Percentiles rank a stretch among this genome's conserved stretches.
These are phyloP conservation scores for Aspergillus chevalieri DNA, from an alignment of 2,329 filamentous ascomycete genomes.

Conservation along the genomic window DNA sequence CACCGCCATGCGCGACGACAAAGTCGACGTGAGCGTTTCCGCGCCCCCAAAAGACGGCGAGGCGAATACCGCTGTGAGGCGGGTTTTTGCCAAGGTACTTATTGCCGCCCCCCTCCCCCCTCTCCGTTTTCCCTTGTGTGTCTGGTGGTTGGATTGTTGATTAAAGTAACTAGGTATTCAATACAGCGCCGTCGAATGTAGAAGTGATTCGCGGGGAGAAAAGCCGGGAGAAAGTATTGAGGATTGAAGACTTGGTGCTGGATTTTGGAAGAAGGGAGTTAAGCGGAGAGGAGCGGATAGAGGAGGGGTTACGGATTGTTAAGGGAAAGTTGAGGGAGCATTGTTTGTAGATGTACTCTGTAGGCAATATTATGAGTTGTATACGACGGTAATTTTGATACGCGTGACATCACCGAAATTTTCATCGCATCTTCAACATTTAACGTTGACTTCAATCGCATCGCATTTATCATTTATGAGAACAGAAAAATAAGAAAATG, in stretches of 20 bases:
- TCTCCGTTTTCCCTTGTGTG: slow-evolving; percentile 24
- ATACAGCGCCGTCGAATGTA: slow-evolving; percentile 58
- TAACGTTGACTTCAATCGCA: not conserved
- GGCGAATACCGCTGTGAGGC: slow-evolving; percentile 61
- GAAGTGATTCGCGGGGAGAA: slow-evolving; percentile 58
- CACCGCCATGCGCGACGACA: slow-evolving; percentile 48
- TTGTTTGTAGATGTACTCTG: no score
- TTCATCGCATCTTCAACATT: slow-evolving; percentile 8
- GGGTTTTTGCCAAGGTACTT: slow-evolving; percentile 55
- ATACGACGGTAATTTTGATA: not conserved
- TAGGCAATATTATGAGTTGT: no score
- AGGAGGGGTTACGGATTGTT: not conserved
- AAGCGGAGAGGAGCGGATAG: slow-evolving; percentile 18
- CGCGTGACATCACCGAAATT: slow-evolving; percentile 17
- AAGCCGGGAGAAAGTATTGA: slow-evolving; percentile 58
- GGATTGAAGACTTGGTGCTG: slow-evolving; percentile 18
- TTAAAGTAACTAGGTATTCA: slow-evolving; percentile 43
- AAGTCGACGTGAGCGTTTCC: slow-evolving; percentile 60
- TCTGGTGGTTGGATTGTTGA: not conserved
- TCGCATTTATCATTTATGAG: not conserved
- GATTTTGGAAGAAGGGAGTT: slow-evolving; percentile 23
- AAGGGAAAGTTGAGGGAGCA: not conserved
- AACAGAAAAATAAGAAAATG: not conserved
- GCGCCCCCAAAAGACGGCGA: slow-evolving; percentile 62
- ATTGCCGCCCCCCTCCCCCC: slow-evolving; percentile 10